Base-by-base conservation (phyloP, 78 protist genomes). In the Dictyostelium intermedium region DNA sequence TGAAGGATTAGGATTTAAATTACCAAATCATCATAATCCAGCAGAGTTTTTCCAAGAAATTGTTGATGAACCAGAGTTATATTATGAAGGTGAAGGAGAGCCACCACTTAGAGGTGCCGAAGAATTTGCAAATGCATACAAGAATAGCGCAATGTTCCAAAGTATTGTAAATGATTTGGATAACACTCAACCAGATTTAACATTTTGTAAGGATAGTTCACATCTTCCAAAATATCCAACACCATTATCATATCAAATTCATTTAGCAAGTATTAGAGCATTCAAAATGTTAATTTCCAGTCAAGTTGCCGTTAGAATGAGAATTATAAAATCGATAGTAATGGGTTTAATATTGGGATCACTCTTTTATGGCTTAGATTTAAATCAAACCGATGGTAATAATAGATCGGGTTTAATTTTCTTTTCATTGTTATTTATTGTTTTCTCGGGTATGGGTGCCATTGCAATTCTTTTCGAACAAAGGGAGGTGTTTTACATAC, bases 11-110 rank as follows among this genome's bases (percentile, higher is more conserved):
- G 96, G 96, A 43, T 92, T 85, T 77, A 60, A 82, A 47, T 76
- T 82, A 69, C 96, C 96, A 69, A 11, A 16, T 10, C 89, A 92
- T 50, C 91, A 92, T 72, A 92, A 92, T 81, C 96, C 96, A 78
- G 96, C 96, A 0, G 96, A 92, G 27, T 92, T 82, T 41, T 85
- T 92, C 87, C 87, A 85, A 72, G 96, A 92, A 20, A 61, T 92
- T 66, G 91, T 83, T 20, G 85, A 85, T 13, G 96, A 92, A 82
- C 95, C 91, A 63, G 91, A 91, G 35, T 53, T 83, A 66, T 83
- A 83, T 74, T 91, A 2, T 14, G 72, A 23, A 30, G 86, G 84
- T 37, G 84, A 76, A 43, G 95, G 87, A 30, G 81, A 87, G 23
- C 82, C 80, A 41, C 85, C 93, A 20, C 35, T 87, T n/a, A 76